Conservation (phyloP, 176 grass and related monocot genomes). For the Urochloa ruziziensis region DNA sequence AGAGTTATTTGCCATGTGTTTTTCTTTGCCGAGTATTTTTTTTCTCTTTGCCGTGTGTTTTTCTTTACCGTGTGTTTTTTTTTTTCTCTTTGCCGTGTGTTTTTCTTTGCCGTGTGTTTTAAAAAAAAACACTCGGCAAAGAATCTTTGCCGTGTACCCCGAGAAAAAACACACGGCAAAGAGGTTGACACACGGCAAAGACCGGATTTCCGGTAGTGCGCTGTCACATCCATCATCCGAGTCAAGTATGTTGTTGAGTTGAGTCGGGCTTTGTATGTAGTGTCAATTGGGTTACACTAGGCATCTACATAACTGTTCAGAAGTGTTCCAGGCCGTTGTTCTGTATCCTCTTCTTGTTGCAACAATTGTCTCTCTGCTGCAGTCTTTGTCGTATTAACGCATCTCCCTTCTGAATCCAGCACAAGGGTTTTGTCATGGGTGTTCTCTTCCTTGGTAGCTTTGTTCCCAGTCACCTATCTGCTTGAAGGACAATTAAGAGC, state of each 20-base stretch:
- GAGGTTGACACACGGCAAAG: no score
- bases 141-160: no score
- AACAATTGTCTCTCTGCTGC: constrained; percentile 70
- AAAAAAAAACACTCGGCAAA: no score
- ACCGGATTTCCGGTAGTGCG: no score
- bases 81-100: no score
- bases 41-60: no score
- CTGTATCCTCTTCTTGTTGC: constrained; percentile 94
- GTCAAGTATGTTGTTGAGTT: constrained; percentile 93
- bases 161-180: no score
- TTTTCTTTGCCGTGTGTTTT: no score
- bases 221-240: constrained; percentile 92
- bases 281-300: constrained; percentile 71
- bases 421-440: constrained; percentile 95
- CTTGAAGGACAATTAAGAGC: constrained; percentile 89
- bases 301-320: constrained; percentile 94
- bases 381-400: constrained; percentile 90
- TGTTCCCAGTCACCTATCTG: constrained; percentile 93
- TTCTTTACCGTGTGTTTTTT: no score
- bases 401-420: constrained; percentile 91
- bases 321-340: constrained; percentile 84
- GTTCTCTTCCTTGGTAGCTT: constrained; percentile 81
- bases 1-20: no score
- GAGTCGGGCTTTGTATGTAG: constrained; percentile 74
- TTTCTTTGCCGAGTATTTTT: no score